Conservation (phyloP, 164 flowering plant species). For the Cinnamomum chago region DNA sequence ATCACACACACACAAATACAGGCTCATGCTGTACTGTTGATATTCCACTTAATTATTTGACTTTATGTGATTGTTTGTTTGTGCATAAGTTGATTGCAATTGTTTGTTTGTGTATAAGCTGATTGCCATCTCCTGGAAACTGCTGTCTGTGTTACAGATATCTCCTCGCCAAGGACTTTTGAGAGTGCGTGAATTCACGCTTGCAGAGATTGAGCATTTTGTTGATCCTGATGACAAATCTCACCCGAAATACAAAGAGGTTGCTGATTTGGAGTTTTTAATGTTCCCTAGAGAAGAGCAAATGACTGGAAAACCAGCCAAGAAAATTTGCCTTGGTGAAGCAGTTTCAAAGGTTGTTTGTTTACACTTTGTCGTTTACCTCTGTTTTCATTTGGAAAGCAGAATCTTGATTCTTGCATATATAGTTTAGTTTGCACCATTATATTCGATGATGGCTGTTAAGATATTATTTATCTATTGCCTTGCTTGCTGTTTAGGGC, state of each 20-base stretch:
- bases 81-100: not conserved
- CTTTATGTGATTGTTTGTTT: not conserved
- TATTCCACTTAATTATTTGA: not conserved
- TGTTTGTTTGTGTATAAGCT: not conserved
- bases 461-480: not conserved
- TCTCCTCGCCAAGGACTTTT: constrained; percentile 99
- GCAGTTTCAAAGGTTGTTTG: constrained; percentile 70
- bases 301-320: constrained; percentile 63
- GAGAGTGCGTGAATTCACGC: constrained; percentile 91
- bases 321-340: constrained; percentile 56
- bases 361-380: not conserved
- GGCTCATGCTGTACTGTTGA: not conserved
- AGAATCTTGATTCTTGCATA: not conserved
- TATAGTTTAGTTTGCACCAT: not conserved
- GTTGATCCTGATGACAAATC: constrained; percentile 94
- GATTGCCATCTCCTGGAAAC: not conserved
- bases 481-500: constrained; percentile 40
- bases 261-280: constrained; percentile 74
- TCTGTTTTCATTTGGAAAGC: not conserved
- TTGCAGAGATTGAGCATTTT: constrained; percentile 97
- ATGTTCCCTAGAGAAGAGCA: constrained; percentile 96
- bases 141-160: constrained; percentile 40
- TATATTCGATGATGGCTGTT: not conserved
- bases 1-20: not conserved
- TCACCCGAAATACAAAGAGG: constrained; percentile 76